Evolutionary conservation across 306 rosid genomes (phyloP).

Genomic region (Ormosia emarginata): DNA sequence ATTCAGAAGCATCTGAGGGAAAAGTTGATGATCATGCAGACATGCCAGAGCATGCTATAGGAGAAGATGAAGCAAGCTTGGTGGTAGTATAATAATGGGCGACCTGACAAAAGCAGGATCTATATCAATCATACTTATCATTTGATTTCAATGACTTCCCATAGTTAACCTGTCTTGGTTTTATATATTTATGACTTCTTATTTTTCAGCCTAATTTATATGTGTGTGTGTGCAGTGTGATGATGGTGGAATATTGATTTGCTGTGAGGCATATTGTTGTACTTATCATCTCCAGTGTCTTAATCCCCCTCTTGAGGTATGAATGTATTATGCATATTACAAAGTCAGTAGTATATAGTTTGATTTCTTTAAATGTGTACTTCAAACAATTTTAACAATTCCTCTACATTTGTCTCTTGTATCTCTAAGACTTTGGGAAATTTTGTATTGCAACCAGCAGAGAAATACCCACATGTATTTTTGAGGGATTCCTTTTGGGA

Average conservation of each 20-base stretch:
- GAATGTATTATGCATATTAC: neutral
- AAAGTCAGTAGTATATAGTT: neutral
- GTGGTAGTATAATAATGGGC: too few relatives aligned
- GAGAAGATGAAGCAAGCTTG: neutral
- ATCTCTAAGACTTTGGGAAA: neutral
- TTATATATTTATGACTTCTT: neutral
- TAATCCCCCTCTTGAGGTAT: slow-evolving; percentile 3
- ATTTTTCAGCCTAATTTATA: neutral
- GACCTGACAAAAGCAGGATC: too few relatives aligned
- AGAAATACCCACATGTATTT: slow-evolving; percentile 69
- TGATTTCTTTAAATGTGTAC: neutral
- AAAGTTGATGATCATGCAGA: neutral
- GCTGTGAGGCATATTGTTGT: neutral
- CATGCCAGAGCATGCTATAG: neutral
- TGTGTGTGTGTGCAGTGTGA: too few relatives aligned
- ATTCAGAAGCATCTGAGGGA: neutral
- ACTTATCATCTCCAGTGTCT: neutral
- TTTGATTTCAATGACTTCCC: too few relatives aligned
- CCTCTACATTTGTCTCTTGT: neutral
- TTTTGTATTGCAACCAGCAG: slow-evolving; percentile 60
- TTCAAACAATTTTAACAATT: too few relatives aligned
- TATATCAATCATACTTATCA: too few relatives aligned
- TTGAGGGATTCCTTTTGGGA: slow-evolving; percentile 62
- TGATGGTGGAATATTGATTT: neutral
- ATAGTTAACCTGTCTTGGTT: too few relatives aligned